Conservation (phyloP, 106 monocot species). For the Acorus gramineus region DNA sequence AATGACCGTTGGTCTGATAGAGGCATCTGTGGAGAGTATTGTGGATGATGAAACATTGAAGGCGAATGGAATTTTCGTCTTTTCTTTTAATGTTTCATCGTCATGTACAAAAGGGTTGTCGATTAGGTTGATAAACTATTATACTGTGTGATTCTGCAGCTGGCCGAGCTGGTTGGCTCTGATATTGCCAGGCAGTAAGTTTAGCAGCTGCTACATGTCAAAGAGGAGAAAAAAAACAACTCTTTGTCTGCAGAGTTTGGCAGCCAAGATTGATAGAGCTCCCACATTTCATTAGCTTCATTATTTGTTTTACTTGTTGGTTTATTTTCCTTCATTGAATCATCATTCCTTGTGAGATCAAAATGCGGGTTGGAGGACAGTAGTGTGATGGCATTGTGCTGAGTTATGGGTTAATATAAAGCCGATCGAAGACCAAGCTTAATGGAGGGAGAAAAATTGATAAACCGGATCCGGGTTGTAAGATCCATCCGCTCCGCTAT, state of each 20-base stretch:
- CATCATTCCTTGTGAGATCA: too few relatives aligned
- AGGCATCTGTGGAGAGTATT: background rate
- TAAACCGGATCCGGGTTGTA: too few relatives aligned
- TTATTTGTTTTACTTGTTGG: background rate
- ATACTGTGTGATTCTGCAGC: slow-evolving; percentile 26
- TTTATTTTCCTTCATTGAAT: background rate
- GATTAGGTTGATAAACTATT: background rate
- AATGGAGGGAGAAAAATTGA: too few relatives aligned
- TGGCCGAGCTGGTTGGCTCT: slow-evolving; percentile 81
- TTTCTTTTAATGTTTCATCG: background rate
- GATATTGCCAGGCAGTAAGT: slow-evolving; percentile 64
- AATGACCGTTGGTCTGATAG: background rate
- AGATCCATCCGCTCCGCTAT: too few relatives aligned
- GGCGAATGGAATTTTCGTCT: too few relatives aligned
- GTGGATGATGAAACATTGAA: background rate
- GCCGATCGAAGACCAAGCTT: too few relatives aligned
- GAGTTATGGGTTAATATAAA: too few relatives aligned
- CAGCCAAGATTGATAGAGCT: slow-evolving; percentile 41
- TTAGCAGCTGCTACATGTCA: slow-evolving; percentile 60
- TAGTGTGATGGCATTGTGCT: too few relatives aligned
- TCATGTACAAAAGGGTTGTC: too few relatives aligned
- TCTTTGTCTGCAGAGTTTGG: slow-evolving; percentile 46
- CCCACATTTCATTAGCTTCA: slow-evolving; percentile 11
- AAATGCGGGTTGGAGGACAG: too few relatives aligned
- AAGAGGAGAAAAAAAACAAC: slow-evolving; percentile 44